A percentile compares a stretch with the other conserved stretches of the same genome.
Evolutionary conservation across 192 early-diverging fungal genomes (phyloP).

Genomic region (Gryganskiella cystojenkinii): DNA sequence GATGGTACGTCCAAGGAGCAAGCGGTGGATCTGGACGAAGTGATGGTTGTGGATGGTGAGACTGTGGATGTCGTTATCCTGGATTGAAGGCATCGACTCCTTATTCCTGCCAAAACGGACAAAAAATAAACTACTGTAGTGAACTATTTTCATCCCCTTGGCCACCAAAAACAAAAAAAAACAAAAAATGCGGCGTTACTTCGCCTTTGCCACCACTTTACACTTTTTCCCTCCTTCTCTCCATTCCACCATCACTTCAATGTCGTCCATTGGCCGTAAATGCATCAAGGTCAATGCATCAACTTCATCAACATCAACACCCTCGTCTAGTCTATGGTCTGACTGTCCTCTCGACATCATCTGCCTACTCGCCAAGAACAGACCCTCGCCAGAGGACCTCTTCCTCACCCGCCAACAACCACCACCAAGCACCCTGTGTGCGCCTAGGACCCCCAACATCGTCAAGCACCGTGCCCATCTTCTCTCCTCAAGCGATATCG

Average conservation of each 20-base stretch:
- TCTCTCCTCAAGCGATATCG: no score
- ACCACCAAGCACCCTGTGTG: no score
- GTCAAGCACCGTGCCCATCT: no score
- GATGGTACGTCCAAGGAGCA: conserved; percentile 23
- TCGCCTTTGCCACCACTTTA: not conserved
- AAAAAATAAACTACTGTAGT: not conserved
- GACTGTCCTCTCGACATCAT: no score
- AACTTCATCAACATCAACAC: not conserved
- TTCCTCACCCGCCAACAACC: no score
- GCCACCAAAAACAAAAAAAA: not conserved
- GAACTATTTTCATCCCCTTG: not conserved
- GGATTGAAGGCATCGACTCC: conserved; percentile 6
- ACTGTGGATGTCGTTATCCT: conserved; percentile 25
- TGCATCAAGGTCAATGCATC: not conserved
- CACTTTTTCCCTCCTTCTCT: not conserved
- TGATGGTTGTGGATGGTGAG: conserved; percentile 24
- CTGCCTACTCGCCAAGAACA: no score
- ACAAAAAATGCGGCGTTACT: not conserved
- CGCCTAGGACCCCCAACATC: no score
- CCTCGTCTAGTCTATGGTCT: no score
- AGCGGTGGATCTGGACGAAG: conserved; percentile 35
- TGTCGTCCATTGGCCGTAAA: not conserved
- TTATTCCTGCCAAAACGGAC: not conserved
- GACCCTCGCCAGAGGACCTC: no score
- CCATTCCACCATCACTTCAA: not conserved